Evolutionary conservation across 1,284 basidiomycete species (phyloP).

Genomic region (Porodaedalea pini): DNA sequence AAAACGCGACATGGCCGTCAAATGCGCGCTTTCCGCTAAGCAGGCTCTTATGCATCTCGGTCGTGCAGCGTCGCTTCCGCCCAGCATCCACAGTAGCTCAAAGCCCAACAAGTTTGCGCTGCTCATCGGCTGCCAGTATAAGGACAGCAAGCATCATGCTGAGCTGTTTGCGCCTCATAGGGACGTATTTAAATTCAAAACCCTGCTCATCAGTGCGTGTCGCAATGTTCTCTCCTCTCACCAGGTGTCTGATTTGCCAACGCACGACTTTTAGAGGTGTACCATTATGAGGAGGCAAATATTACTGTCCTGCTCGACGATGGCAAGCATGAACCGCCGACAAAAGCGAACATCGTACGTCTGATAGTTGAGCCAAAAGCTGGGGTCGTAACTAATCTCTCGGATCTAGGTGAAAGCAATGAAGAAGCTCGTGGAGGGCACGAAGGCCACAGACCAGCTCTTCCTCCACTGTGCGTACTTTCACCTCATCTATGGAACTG

Average conservation of each 20-base stretch:
- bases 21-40: too few species aligned
- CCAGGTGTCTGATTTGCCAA: background rate
- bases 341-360: slow-evolving; percentile 12
- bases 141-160: background rate
- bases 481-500: background rate
- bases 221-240: too few species aligned
- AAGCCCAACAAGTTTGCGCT: slow-evolving; percentile 6
- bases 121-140: slow-evolving; percentile 9
- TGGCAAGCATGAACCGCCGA: background rate
- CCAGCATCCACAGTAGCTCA: too few species aligned
- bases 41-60: too few species aligned
- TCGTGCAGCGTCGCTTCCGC: too few species aligned
- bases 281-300: background rate
- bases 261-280: background rate
- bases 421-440: background rate
- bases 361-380: background rate
- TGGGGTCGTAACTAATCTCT: background rate
- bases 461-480: slow-evolving; percentile 13
- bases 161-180: slow-evolving; percentile 1
- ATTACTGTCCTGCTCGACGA: slow-evolving; percentile 11
- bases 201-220: slow-evolving; percentile 7
- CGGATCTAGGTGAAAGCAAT: slow-evolving; percentile 3
- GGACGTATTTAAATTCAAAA: slow-evolving; percentile 2
- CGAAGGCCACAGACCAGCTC: slow-evolving; percentile 5
- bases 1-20: too few species aligned